phyloP scores from a whole-genome alignment of 225 moss, liverwort and hornwort genomes.

The Straminergon stramineum region DNA sequence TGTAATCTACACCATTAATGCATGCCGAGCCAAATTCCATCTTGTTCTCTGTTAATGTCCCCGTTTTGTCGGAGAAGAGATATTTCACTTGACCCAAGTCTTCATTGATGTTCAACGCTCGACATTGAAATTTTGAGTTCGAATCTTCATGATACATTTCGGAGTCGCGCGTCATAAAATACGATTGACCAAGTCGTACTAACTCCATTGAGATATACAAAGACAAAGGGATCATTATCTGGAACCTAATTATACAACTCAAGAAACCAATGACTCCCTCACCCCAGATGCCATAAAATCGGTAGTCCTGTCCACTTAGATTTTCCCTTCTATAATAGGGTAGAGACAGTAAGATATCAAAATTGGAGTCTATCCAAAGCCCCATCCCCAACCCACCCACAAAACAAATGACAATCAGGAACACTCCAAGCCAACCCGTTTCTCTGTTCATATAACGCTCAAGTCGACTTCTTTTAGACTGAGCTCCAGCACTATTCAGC shows the following conservation, averaged over 20 bases:
- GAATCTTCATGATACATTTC: constrained; percentile 67
- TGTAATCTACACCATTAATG: constrained; percentile 55
- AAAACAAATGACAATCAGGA: constrained; percentile 53
- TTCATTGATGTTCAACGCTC: constrained; percentile 90
- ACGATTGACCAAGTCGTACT: constrained; percentile 73
- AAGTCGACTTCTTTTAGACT: constrained; percentile 75
- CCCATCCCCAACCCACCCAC: constrained; percentile 80
- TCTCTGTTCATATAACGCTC: constrained; percentile 79
- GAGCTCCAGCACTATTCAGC: constrained; percentile 85
- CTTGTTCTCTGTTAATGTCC: constrained; percentile 90
- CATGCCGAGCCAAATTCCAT: constrained; percentile 90
- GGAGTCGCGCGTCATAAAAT: constrained; percentile 66
- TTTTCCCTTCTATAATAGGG: constrained; percentile 47
- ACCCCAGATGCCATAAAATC: constrained; percentile 51
- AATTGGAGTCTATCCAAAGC: constrained; percentile 38
- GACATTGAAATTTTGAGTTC: constrained; percentile 61
- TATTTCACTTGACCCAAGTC: constrained; percentile 91
- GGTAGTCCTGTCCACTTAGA: constrained; percentile 8
- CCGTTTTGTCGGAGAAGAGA: constrained; percentile 88
- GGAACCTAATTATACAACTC: constrained; percentile 78
- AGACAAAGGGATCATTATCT: constrained; percentile 89
- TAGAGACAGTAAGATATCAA: constrained; percentile 26
- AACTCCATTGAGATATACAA: constrained; percentile 93
- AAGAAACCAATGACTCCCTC: constrained; percentile 63
- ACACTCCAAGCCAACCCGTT: constrained; percentile 55